phyloP scores from a whole-genome alignment of 108 stramenopile species.

The Nitzschia sp. region DNA sequence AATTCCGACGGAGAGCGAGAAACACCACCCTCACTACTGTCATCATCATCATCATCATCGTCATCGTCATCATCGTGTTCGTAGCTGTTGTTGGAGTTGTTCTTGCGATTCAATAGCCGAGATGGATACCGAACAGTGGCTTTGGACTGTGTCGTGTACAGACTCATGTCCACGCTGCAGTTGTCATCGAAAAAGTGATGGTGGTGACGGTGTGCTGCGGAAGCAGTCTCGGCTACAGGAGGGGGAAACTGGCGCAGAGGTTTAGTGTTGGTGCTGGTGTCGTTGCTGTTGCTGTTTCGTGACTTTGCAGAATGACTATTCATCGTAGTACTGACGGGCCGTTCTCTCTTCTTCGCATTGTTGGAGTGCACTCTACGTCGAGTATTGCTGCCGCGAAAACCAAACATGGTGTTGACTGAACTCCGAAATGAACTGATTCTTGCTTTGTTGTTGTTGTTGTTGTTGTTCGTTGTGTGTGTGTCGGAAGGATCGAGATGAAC shows the following conservation, averaged over 20 bases:
- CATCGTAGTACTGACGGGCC: no score
- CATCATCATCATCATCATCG: constrained; percentile 1
- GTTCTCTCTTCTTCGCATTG: no score
- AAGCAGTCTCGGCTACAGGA: not conserved
- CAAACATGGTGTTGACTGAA: constrained; percentile 6
- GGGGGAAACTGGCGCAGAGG: not conserved
- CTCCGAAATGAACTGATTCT: no score
- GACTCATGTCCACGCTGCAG: constrained; percentile 25
- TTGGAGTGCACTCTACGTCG: not conserved
- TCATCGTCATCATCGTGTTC: not conserved
- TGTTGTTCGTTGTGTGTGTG: no score
- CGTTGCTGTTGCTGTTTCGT: not conserved
- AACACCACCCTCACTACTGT: no score
- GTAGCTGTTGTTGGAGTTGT: not conserved
- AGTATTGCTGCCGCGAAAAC: not conserved
- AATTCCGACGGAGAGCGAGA: constrained; percentile 17
- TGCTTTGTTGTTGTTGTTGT: no score
- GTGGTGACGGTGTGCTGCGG: not conserved
- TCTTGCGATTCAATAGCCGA: not conserved
- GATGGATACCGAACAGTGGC: constrained; percentile 21
- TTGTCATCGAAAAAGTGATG: constrained; percentile 5
- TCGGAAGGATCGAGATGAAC: no score
- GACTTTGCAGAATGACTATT: not conserved
- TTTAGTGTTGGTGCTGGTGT: not conserved
- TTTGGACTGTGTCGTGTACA: constrained; percentile 37